phyloP scores from a whole-genome alignment of 1,139 yeast species.

The Protomyces inouyei region DNA sequence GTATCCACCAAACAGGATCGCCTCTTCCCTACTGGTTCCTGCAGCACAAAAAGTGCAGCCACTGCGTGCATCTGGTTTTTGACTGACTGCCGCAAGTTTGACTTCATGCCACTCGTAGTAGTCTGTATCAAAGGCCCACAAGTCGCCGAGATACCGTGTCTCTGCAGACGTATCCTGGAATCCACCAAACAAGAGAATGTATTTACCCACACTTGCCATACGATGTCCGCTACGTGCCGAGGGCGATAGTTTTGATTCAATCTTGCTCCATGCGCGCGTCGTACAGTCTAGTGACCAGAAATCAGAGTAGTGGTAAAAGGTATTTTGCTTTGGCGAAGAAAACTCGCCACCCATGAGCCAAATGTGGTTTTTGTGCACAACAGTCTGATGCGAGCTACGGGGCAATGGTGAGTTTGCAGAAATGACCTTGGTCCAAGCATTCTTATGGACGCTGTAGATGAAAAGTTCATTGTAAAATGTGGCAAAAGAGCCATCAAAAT shows the following conservation, averaged over 20 bases:
- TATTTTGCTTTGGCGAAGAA: conserved; percentile 90
- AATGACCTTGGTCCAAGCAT: conserved; percentile 70
- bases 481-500: conserved; percentile 50
- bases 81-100: conserved; percentile 76
- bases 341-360: conserved; percentile 94
- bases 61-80: conserved; percentile 83
- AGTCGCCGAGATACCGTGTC: conserved; percentile 75
- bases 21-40: conserved; percentile 57
- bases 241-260: conserved; percentile 73
- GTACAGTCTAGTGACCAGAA: conserved; percentile 87
- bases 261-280: conserved; percentile 82
- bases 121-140: conserved; percentile 90
- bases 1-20: conserved; percentile 86
- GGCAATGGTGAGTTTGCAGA: conserved; percentile 90
- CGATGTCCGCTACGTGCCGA: conserved; percentile 89
- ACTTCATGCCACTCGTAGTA: conserved; percentile 87
- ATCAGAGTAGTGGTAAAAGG: conserved; percentile 94
- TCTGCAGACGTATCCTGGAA: conserved; percentile 82
- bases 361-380: conserved; percentile 84
- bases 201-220: conserved; percentile 87
- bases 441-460: conserved; percentile 69
- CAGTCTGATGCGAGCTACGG: conserved; percentile 85
- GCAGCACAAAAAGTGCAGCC: conserved; percentile 86
- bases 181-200: conserved; percentile 80
- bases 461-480: conserved; percentile 78